These are phyloP conservation scores for Podila horticola DNA, from an alignment of 192 early-diverging fungal genomes.

Conservation along the genomic window DNA sequence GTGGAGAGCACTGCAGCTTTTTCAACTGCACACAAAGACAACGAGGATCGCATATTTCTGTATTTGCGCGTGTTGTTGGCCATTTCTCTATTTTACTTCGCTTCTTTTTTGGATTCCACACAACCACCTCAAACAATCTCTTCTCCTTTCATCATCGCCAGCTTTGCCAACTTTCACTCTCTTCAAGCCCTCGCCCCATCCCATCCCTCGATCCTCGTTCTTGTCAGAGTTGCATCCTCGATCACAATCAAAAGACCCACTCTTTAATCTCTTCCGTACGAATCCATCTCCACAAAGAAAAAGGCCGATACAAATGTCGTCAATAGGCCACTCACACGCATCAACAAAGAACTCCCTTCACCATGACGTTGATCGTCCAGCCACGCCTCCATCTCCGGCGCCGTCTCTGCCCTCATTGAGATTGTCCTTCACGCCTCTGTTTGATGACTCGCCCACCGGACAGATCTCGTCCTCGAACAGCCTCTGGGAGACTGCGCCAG, in stretches of 20 bases:
- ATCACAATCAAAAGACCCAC: too few species aligned
- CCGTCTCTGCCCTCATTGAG: constrained; percentile 35
- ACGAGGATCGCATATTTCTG: neutral
- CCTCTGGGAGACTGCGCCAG: constrained; percentile 5
- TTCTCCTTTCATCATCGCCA: too few species aligned
- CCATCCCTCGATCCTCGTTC: too few species aligned
- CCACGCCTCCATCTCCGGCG: constrained; percentile 16
- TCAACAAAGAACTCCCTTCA: constrained; percentile 3
- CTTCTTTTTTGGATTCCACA: neutral
- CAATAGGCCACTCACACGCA: constrained; percentile 12
- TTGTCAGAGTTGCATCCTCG: too few species aligned
- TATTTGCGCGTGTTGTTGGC: neutral
- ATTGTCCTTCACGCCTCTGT: constrained; percentile 45
- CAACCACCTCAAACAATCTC: neutral
- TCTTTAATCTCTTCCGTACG: neutral
- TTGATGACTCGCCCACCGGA: constrained; percentile 31
- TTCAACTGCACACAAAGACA: neutral
- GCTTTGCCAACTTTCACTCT: neutral
- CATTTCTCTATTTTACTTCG: neutral
- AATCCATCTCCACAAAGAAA: neutral
- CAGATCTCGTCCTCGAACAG: constrained; percentile 31
- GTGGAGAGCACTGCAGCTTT: too few species aligned
- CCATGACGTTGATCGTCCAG: constrained; percentile 16
- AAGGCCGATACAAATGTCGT: constrained; percentile 10
- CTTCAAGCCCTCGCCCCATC: too few species aligned